Base-by-base conservation (phyloP, 768 basidiomycete species). In the Termitomyces sp. region DNA sequence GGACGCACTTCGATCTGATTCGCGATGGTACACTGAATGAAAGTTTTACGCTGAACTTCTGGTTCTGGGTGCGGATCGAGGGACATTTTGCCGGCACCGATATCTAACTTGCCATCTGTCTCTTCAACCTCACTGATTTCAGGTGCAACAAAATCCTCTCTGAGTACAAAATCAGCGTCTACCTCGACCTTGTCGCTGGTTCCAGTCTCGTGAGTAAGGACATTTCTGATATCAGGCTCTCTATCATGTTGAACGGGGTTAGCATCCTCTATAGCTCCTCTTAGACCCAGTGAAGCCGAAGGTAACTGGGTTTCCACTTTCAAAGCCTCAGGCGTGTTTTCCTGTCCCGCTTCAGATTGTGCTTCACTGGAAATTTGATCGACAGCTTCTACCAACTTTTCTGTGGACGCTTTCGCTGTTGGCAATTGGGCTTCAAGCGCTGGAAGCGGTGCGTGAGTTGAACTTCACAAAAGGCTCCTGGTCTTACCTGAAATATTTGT, bases 1-100 rank as follows among this genome's bases (percentile, higher is more conserved):
- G 16, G n/a, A 59, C 61, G 26, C 43, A 59, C 58, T 39, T 56
- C 51, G 54, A 27, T 27, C 37, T 6, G 16, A 31, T 56, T 47
- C 1, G 24, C 36, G 16, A 47, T 20, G 4, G 52, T 29, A 13
- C 54, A 43, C 29, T 57, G 55, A 26, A 49, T 46, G 16, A 27
- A 22, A 20, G 2, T 13, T 13, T 50, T 26, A 26, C 29, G 5
- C 5, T 26, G 37, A 18, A 20, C n/a, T 39, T 52, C 18, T 27
- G 37, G 26, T 5, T 20, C 37, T 20, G 12, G 5, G 3, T 20
- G 24, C 5, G 24, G 9, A 27, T 51, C 18, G 16, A 34, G 31
- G 12, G 26, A 4, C 26, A 41, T 52, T 29, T 20, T 10, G 18
- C 39, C 37, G 7, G 10, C n/a, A 27, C 37, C 26, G 24, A 39